Evolutionary conservation across 495 filamentous ascomycete species (phyloP).

Genomic region (Podospora anserina): DNA sequence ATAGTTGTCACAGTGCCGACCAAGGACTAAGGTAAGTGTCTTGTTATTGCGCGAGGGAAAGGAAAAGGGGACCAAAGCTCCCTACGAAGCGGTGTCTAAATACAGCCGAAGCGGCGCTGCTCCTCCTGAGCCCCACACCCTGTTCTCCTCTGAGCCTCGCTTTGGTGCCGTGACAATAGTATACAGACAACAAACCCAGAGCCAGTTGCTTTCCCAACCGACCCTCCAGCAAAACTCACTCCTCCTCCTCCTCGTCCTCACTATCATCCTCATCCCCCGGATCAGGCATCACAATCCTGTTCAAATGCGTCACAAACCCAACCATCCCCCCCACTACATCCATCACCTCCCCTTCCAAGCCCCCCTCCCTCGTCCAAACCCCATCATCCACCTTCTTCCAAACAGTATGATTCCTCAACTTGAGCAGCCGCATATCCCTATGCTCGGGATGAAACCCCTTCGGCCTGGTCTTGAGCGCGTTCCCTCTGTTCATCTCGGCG

Average conservation of each 20-base stretch:
- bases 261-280: conserved; percentile 39
- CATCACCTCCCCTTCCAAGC: conserved; percentile 48
- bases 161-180: no score
- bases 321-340: conserved; percentile 49
- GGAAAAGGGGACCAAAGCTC: no score
- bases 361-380: conserved; percentile 49
- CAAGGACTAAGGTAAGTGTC: no score
- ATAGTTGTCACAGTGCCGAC: no score
- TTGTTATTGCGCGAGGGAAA: no score
- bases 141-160: no score
- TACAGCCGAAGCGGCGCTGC: no score
- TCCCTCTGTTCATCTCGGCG: conserved; percentile 60
- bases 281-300: conserved; percentile 50
- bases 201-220: no score
- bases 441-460: conserved; percentile 78
- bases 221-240: no score
- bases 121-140: no score
- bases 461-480: conserved; percentile 77
- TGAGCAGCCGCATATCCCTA: conserved; percentile 68
- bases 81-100: no score
- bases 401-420: conserved; percentile 72
- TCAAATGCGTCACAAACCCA: conserved; percentile 52
- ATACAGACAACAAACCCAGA: no score
- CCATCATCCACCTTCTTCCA: conserved; percentile 57
- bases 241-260: conserved; percentile 24